A percentile compares a stretch with the other conserved stretches of the same genome.
Evolutionary conservation across 2,329 filamentous ascomycete genomes (phyloP).

Genomic region (Paraconiothyrium sp.): DNA sequence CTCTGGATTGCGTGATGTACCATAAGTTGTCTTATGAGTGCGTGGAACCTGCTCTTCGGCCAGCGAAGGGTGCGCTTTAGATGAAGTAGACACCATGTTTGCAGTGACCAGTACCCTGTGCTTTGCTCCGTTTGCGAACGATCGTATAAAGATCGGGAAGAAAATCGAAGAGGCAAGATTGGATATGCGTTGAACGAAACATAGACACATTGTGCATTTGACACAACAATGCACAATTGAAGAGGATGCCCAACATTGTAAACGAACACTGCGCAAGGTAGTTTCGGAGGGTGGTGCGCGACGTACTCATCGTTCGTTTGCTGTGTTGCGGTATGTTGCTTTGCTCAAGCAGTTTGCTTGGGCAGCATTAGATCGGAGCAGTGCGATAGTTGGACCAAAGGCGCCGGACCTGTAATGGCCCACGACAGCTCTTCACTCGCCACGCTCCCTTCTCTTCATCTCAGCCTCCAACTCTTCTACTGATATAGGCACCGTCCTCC

Average conservation of each 20-base stretch:
- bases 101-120: no score
- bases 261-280: background rate
- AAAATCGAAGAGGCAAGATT: background rate
- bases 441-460: constrained; percentile 59
- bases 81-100: background rate
- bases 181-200: constrained; percentile 2
- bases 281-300: background rate
- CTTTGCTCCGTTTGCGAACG: background rate
- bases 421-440: constrained; percentile 13
- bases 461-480: constrained; percentile 68
- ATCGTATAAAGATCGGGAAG: background rate
- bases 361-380: background rate
- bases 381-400: background rate
- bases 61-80: background rate
- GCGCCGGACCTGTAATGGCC: no score
- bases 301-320: background rate
- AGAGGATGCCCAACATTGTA: background rate
- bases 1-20: constrained; percentile 15
- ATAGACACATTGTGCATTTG: background rate
- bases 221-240: background rate
- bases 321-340: background rate
- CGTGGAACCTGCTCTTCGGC: background rate
- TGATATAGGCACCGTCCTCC: constrained; percentile 65
- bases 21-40: background rate
- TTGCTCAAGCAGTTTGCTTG: background rate